phyloP scores from a whole-genome alignment of 2,329 filamentous ascomycete species.

The Colletotrichum noveboracense region DNA sequence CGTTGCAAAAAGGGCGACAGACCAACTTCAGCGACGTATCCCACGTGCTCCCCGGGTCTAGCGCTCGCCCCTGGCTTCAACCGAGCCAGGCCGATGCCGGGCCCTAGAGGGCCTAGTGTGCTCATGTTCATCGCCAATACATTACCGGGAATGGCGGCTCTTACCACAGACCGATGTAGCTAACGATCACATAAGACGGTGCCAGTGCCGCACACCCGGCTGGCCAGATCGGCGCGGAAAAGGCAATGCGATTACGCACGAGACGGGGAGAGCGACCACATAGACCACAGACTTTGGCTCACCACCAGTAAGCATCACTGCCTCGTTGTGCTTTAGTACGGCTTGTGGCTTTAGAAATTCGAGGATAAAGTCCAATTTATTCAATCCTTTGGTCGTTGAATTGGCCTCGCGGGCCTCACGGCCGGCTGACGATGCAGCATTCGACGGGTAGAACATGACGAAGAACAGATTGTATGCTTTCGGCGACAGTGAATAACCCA shows the following conservation, averaged over 20 bases:
- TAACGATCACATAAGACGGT: neutral
- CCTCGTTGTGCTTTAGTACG: neutral
- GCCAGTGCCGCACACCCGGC: neutral
- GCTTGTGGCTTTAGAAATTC: neutral
- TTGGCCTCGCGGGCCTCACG: neutral
- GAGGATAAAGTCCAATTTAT: neutral
- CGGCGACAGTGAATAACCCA: neutral
- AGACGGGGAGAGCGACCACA: neutral
- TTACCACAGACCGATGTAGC: neutral
- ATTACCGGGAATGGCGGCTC: neutral
- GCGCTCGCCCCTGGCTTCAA: neutral
- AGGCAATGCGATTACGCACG: neutral
- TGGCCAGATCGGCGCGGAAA: neutral
- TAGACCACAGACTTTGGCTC: neutral
- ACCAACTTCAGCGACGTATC: neutral
- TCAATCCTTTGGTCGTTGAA: neutral
- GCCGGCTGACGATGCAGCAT: neutral
- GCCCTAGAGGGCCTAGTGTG: neutral
- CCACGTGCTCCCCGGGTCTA: conserved; percentile 4
- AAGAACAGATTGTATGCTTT: neutral
- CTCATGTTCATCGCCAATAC: neutral
- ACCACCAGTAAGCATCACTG: neutral
- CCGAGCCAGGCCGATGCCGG: too few relatives aligned
- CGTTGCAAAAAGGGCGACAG: neutral
- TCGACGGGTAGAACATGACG: neutral